Evolutionary conservation across 768 basidiomycete species (phyloP), one percentile per base, ranked within the genome.

Genomic region (Xerocomus brunneocitrinus): DNA sequence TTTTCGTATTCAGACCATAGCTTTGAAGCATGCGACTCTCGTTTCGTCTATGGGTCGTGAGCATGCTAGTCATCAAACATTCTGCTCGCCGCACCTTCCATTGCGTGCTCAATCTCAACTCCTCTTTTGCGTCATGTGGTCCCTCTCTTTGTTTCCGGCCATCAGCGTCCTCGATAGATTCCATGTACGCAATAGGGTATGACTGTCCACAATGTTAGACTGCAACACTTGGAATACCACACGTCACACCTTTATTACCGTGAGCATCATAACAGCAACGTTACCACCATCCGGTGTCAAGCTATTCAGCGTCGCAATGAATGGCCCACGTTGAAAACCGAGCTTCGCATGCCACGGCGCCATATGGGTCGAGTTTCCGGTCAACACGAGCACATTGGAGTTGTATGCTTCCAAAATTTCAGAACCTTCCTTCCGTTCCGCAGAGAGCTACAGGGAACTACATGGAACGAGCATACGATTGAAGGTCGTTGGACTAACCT

Each of bases 291-390:
- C 89, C 0, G 83, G 67, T 0, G 85, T 85, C 47, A 99, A 69
- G 62, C 87, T 90, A 53, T 84, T 79, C 57, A 98, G 71, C 0
- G 89, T 88, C 0, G 91, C 82, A 27, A 95, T 75, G 61, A 79
- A 89, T 2, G 84, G 85, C 4, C 73, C 71, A 24, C 62, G 71
- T 54, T 80, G 80, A 63, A 91, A 91, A 7, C 97, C 97, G 6
- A 99, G 78, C 59, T 86, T 90, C 1, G 84, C 76, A 63, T 97
- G 82, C 97, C 97, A 99, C 0, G 84, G 80, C 4, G 87, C 89
- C 49, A 95, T 75, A 56, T 89, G 86, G 2, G 91, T 85, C 0
- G 90, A 89, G 67, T 99, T 99, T 3, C 91, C 93, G 4, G 79
- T 76, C 16, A 99, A 68, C 22, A 80, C 64, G 19, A 99, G 76